Evolutionary conservation across 345 rosid species (phyloP).

Genomic region (Eucalyptus globulus): DNA sequence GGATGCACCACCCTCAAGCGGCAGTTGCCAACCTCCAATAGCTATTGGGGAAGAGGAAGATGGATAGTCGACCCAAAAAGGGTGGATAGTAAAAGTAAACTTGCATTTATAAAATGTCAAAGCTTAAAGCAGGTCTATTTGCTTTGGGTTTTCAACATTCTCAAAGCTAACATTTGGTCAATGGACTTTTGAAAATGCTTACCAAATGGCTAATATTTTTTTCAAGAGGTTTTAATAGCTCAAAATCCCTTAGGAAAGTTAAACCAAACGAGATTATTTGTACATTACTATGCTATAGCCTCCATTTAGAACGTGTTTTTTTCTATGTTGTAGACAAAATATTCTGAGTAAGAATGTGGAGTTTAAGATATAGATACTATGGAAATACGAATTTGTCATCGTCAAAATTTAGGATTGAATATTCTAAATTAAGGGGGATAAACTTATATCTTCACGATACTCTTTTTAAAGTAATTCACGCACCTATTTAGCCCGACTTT

Average conservation of each 20-base stretch:
- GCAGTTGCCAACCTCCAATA: too few relatives aligned
- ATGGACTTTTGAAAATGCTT: too few relatives aligned
- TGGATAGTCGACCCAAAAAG: rapidly evolving
- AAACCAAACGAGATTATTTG: background rate
- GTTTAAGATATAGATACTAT: background rate
- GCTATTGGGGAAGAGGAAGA: too few relatives aligned
- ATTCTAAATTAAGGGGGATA: background rate
- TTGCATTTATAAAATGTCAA: too few relatives aligned
- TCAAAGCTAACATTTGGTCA: too few relatives aligned
- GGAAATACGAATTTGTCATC: background rate
- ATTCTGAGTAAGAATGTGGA: background rate
- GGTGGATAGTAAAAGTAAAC: too few relatives aligned
- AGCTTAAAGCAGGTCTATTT: rapidly evolving
- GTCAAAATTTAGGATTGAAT: background rate
- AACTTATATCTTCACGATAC: background rate
- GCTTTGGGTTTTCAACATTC: rapidly evolving
- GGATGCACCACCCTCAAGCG: rapidly evolving
- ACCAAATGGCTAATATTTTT: too few relatives aligned
- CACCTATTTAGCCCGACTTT: background rate
- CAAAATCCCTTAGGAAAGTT: too few relatives aligned
- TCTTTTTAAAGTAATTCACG: background rate
- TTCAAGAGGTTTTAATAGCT: too few relatives aligned
- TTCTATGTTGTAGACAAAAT: background rate
- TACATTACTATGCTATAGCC: background rate
- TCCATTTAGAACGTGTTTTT: background rate